Percentiles rank a stretch among this genome's conserved stretches.
phyloP scores from a whole-genome alignment of 108 stramenopile species.

The Chaetoceros tenuissimus region DNA sequence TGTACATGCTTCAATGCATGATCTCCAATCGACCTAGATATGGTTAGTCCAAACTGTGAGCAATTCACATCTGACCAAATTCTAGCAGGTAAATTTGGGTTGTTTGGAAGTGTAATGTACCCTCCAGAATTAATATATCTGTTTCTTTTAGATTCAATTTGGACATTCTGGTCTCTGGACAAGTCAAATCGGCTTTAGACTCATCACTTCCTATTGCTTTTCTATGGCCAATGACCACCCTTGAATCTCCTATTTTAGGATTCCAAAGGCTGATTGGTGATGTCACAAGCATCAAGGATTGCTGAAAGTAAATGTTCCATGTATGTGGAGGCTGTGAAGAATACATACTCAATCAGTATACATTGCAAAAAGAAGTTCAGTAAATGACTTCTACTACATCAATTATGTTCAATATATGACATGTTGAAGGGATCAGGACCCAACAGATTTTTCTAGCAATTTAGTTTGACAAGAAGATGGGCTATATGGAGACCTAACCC shows the following conservation, averaged over 20 bases:
- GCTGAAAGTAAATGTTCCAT: no score
- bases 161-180: slow-evolving; percentile 4
- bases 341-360: no score
- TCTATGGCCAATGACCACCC: slow-evolving; percentile 73
- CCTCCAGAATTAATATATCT: slow-evolving; percentile 83
- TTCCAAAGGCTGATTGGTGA: no score
- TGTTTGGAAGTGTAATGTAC: slow-evolving; percentile 88
- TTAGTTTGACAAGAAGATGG: no score
- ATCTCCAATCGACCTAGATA: slow-evolving; percentile 94
- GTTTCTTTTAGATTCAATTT: slow-evolving; percentile 60
- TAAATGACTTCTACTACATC: no score
- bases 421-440: no score
- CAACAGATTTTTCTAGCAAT: no score
- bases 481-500: no score
- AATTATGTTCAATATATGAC: no score
- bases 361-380: no score
- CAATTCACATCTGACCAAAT: slow-evolving; percentile 86
- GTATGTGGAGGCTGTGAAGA: no score
- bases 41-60: slow-evolving; percentile 92
- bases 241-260: slow-evolving; percentile 89
- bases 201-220: not conserved
- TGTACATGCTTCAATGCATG: slow-evolving; percentile 80
- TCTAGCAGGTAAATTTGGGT: slow-evolving; percentile 78
- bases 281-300: no score
- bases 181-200: not conserved